Percentiles rank a stretch among this genome's conserved stretches.
These are phyloP conservation scores for Takashimella tepidaria DNA, from an alignment of 1,284 basidiomycete genomes.

Conservation along the genomic window DNA sequence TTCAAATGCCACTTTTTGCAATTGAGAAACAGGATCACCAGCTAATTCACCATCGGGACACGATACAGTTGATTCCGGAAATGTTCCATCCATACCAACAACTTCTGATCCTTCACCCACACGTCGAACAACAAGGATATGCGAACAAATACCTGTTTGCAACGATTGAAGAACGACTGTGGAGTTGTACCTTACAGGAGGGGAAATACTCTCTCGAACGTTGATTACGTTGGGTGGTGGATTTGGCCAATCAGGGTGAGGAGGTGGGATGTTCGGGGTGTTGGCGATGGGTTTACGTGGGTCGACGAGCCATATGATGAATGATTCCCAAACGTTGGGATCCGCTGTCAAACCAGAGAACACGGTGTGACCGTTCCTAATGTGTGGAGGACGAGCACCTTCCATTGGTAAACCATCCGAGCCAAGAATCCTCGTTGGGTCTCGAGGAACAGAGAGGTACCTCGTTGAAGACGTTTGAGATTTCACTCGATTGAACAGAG, in stretches of 20 bases:
- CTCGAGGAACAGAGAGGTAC: constrained; percentile 88
- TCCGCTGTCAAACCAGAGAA: constrained; percentile 49
- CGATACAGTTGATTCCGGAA: constrained; percentile 25
- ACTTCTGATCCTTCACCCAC: constrained; percentile 86
- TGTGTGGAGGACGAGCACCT: constrained; percentile 52
- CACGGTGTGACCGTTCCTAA: constrained; percentile 11
- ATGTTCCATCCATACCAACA: constrained; percentile 63
- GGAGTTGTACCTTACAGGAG: constrained; percentile 89
- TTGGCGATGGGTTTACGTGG: constrained; percentile 59
- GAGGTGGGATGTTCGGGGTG: constrained; percentile 67
- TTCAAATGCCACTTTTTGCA: constrained; percentile 89
- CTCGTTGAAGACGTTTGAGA: constrained; percentile 93
- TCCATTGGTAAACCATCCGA: constrained; percentile 80
- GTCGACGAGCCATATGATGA: constrained; percentile 75
- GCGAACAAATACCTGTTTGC: constrained; percentile 86
- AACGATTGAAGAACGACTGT: constrained; percentile 92
- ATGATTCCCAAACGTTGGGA: constrained; percentile 61
- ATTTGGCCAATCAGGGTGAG: constrained; percentile 55
- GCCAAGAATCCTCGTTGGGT: constrained; percentile 79
- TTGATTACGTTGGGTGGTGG: constrained; percentile 80
- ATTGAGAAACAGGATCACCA: constrained; percentile 88
- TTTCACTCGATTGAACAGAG: constrained; percentile 86
- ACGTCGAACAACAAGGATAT: constrained; percentile 86
- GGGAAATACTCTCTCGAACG: constrained; percentile 53
- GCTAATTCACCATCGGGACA: constrained; percentile 77